A percentile compares a stretch with the other conserved stretches of the same genome.
These are phyloP conservation scores for Pseudopediastrum boryanum DNA, from an alignment of 139 green algal species.

Conservation along the genomic window DNA sequence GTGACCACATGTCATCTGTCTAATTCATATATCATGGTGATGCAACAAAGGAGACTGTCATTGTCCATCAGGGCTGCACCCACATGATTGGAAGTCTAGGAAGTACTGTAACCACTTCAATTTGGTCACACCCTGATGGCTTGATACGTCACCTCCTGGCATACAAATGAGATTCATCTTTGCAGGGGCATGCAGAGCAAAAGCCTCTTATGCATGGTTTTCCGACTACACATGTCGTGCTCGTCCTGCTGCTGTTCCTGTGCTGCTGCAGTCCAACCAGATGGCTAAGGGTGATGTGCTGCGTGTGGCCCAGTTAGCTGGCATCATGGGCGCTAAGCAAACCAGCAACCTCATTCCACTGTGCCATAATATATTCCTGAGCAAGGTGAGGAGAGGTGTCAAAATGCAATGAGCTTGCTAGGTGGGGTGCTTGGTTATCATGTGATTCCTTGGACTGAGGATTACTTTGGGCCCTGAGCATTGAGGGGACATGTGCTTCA, in stretches of 20 bases:
- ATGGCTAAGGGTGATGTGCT: constrained; percentile 93
- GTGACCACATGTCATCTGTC: too few species aligned
- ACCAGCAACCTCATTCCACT: constrained; percentile 87
- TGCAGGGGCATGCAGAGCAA: not conserved
- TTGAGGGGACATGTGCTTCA: too few species aligned
- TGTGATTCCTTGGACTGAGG: too few species aligned
- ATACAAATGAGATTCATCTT: not conserved
- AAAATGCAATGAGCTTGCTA: too few species aligned
- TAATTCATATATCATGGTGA: too few species aligned
- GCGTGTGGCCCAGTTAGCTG: constrained; percentile 83
- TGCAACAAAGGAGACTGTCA: too few species aligned
- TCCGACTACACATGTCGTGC: not conserved
- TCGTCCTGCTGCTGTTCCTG: not conserved
- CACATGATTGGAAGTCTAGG: too few species aligned
- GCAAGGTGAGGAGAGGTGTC: constrained; percentile 58
- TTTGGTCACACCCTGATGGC: not conserved
- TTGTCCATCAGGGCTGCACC: too few species aligned
- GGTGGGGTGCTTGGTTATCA: too few species aligned
- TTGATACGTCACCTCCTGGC: not conserved
- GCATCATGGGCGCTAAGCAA: constrained; percentile 93
- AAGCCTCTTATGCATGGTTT: not conserved
- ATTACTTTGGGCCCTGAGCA: too few species aligned
- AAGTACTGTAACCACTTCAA: not conserved
- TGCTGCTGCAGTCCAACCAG: constrained; percentile 51
- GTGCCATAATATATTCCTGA: constrained; percentile 85